These are phyloP conservation scores for Melastoma candidum DNA, from an alignment of 441 rosid genomes.

Conservation along the genomic window DNA sequence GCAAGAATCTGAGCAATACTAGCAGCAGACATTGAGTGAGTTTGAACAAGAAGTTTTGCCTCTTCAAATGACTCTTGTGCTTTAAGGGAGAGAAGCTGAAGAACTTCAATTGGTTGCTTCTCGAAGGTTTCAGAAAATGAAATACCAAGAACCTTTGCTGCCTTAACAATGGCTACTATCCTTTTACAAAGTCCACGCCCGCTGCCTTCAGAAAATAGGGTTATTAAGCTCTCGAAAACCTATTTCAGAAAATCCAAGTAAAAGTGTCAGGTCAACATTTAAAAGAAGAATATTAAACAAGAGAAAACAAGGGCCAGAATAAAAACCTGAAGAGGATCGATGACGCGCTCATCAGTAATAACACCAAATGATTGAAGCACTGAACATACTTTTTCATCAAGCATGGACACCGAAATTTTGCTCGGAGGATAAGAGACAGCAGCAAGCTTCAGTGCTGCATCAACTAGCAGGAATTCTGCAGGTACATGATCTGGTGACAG, in stretches of 20 bases:
- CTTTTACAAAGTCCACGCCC: slow-evolving; percentile 86
- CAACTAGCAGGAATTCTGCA: slow-evolving; percentile 66
- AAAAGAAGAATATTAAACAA: not conserved
- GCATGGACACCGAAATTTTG: slow-evolving; percentile 32
- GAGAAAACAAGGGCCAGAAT: slow-evolving; percentile 10
- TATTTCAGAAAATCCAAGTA: slow-evolving; percentile 21
- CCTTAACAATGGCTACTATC: slow-evolving; percentile 77
- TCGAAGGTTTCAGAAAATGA: slow-evolving; percentile 84
- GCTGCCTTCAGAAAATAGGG: slow-evolving; percentile 62
- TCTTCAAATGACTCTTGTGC: slow-evolving; percentile 98
- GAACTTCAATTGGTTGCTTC: slow-evolving; percentile 82
- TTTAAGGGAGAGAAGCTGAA: slow-evolving; percentile 94
- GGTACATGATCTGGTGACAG: slow-evolving; percentile 70
- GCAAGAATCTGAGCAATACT: slow-evolving; percentile 94
- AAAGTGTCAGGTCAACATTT: slow-evolving; percentile 1
- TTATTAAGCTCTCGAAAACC: slow-evolving; percentile 74
- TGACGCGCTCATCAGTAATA: slow-evolving; percentile 26
- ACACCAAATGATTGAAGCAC: slow-evolving; percentile 47
- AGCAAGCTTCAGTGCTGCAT: slow-evolving; percentile 84
- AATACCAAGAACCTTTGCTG: slow-evolving; percentile 85
- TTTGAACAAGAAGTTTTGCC: slow-evolving; percentile 77
- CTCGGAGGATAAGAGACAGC: slow-evolving; percentile 51
- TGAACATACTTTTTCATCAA: slow-evolving; percentile 61
- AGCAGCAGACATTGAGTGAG: slow-evolving; percentile 83
- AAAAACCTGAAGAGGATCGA: slow-evolving; percentile 70